Evolutionary conservation across 257 asterid species (phyloP), one percentile per base, ranked within the genome.

Genomic region (Handroanthus guayacan): DNA sequence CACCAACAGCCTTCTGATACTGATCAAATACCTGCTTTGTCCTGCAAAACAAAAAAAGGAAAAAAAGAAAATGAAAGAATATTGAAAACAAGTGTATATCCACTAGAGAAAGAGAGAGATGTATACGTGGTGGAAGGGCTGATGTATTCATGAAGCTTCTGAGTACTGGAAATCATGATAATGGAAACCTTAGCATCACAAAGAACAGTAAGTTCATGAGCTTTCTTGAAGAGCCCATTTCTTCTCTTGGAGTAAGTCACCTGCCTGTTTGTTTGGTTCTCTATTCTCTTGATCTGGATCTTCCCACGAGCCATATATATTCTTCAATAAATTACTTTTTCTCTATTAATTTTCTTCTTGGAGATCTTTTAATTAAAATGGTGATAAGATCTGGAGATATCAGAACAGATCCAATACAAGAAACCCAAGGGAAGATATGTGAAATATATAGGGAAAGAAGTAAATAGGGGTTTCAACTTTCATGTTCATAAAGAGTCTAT

Each of bases 201-300:
- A 34, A 94, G 92, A 76, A 94, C 99, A 9, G 97, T 87, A 6
- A 95, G 96, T 60, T 95, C 98, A 56, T 88, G 93, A 14, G 99
- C 98, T 70, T 95, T 95, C 89, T 92, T 95, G 92, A 95, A 91
- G 2, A 95, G 87, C 56, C 98, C 99, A 81, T 92, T 95, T 85
- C 98, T 85, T 37, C 99, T 88, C 99, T 95, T 95, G 45, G 99
- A 95, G 75, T 95, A 95, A 25, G 99, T 92, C 55, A 92, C 99
- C 74, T 95, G 99, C 81, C 98, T 84, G 85, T 95, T 95, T 0
- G 99, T 95, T 61, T 93, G 97, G 87, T 95, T 95, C 85, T 95
- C 99, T 36, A 95, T 95, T 60, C 84, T 88, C 96, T 82, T 95
- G 89, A 95, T 95, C 97, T 95, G 98, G 86, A 95, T 95, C 90